Evolutionary conservation across 164 flowering plant species (phyloP).

Genomic region (Litsea cubeba): DNA sequence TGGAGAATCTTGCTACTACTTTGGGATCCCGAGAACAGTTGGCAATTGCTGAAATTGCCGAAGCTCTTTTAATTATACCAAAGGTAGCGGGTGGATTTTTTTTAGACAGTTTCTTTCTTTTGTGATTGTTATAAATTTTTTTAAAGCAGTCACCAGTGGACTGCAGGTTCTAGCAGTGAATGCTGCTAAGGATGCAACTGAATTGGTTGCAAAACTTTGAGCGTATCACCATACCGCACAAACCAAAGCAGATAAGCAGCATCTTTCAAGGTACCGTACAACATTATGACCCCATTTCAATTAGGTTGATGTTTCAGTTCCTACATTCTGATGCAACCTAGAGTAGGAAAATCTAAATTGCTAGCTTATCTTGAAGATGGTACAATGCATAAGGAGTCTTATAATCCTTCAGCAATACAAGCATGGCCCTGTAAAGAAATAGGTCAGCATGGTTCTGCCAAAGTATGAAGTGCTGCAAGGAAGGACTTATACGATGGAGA

Average conservation of each 20-base stretch:
- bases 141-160: not conserved
- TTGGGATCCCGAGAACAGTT: constrained; percentile 96
- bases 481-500: no score
- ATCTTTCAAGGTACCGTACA: constrained; percentile 67
- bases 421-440: no score
- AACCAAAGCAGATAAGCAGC: constrained; percentile 87
- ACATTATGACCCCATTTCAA: not conserved
- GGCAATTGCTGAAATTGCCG: constrained; percentile 99
- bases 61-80: constrained; percentile 80
- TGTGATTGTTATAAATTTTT: not conserved
- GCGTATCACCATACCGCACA: constrained; percentile 96
- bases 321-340: no score
- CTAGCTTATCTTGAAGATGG: no score
- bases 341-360: no score
- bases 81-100: constrained; percentile 42
- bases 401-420: no score
- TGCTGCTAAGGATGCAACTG: constrained; percentile 99
- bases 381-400: no score
- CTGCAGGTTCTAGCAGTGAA: constrained; percentile 92
- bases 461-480: no score
- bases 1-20: constrained; percentile 92
- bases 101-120: not conserved
- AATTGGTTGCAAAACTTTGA: constrained; percentile 85
- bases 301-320: no score
- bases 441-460: no score